Evolutionary conservation across 2,329 filamentous ascomycete genomes (phyloP).

Genomic region (Karstenula rhodostoma): DNA sequence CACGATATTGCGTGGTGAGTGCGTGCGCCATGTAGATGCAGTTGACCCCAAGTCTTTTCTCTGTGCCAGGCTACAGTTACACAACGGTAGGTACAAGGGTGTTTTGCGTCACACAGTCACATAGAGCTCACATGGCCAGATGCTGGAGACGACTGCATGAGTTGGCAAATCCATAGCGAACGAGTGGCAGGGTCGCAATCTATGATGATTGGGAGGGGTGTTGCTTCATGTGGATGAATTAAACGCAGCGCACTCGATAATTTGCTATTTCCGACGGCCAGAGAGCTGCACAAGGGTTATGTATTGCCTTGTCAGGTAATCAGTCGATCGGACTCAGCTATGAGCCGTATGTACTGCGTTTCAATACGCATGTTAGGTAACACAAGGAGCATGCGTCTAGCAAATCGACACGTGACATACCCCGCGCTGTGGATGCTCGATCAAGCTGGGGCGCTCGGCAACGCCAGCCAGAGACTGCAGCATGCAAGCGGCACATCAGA

Average conservation of each 20-base stretch:
- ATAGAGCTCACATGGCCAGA: background rate
- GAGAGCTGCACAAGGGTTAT: background rate
- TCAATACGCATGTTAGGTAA: background rate
- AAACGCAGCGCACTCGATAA: background rate
- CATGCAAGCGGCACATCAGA: slow-evolving; percentile 3
- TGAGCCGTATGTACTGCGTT: background rate
- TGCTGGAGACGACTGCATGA: background rate
- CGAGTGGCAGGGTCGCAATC: background rate
- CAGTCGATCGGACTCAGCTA: background rate
- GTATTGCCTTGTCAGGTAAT: background rate
- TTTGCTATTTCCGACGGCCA: background rate
- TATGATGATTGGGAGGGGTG: background rate
- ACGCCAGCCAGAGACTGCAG: slow-evolving; percentile 3
- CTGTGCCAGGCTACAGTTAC: background rate
- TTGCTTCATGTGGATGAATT: background rate
- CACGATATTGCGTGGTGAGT: no score
- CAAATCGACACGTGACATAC: background rate
- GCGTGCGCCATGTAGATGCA: background rate
- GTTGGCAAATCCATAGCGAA: background rate
- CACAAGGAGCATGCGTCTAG: background rate
- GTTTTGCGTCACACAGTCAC: slow-evolving; percentile 1
- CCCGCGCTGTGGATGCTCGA: background rate
- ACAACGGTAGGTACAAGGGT: background rate
- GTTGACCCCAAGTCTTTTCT: background rate
- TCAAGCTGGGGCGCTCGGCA: slow-evolving; percentile 2